Evolutionary conservation across 225 moss, liverwort and hornwort genomes (phyloP).

Genomic region (Straminergon stramineum): DNA sequence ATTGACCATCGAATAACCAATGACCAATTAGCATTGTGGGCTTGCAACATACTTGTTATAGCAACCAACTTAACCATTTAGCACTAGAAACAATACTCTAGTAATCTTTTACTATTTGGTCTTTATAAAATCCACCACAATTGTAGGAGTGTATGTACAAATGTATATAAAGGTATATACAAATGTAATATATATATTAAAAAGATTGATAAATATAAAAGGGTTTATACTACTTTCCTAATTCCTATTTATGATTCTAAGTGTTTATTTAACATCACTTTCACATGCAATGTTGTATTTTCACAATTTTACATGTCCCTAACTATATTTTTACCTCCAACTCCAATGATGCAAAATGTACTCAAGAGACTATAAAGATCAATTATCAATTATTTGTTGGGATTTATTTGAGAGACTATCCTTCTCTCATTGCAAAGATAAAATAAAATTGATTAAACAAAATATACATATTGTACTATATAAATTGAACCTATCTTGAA

Average conservation of each 20-base stretch:
- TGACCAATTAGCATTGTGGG: not conserved
- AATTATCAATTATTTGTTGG: not conserved
- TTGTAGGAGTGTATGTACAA: not conserved
- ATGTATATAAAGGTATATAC: not conserved
- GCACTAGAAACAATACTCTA: not conserved
- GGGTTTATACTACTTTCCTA: not conserved
- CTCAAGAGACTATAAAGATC: not conserved
- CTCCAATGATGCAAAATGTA: not conserved
- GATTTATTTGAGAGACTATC: not conserved
- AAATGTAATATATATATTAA: not conserved
- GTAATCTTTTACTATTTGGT: not conserved
- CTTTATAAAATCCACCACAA: rapidly evolving
- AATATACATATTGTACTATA: not conserved
- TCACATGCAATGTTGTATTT: not conserved
- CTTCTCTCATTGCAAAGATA: not conserved
- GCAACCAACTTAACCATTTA: not conserved
- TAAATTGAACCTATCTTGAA: not conserved
- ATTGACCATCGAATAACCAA: not conserved
- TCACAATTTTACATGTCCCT: not conserved
- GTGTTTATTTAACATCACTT: not conserved
- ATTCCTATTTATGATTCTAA: not conserved
- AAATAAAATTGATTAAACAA: not conserved
- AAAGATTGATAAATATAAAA: not conserved
- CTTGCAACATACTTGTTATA: not conserved
- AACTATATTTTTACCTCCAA: not conserved